Evolutionary conservation across 2,329 filamentous ascomycete species (phyloP), one percentile per base, ranked within the genome.

Genomic region (Epichloe aotearoae): DNA sequence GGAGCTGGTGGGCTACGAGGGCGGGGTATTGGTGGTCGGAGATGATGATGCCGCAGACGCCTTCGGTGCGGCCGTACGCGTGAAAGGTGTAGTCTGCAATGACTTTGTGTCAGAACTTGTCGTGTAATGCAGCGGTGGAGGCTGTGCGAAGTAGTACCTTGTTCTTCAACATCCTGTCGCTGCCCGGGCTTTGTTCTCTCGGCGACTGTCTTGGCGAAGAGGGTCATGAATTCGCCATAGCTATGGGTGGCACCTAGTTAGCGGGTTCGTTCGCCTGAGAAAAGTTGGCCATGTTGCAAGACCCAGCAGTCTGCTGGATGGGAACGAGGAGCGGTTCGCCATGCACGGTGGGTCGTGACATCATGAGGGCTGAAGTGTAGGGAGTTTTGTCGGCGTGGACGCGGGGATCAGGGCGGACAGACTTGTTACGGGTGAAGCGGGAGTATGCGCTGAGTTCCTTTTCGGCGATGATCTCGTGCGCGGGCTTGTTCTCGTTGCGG

Each of bases 141-240:
- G 33, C 20, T 3, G n/a, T 23, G 45, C 14, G 38, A 30, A 23
- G 44, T 55, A 65, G 56, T 71, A 82, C 82, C 81, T 73, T 89
- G 80, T 68, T 93, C 82, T 69, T 94, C 85, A 51, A 95, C 83
- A 64, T 89, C 87, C 68, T 94, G 86, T 65, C 88, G 77, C 68
- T 89, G 82, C 50, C 86, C 88, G n/a, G 84, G 79, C 53, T 75
- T 75, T 54, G 88, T 95, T 60, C 87, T 79, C 70, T 94, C 87
- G 54, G 91, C 91, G 46, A 96, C 84, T 17, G 86, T 91, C 69
- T 88, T 88, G 67, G 82, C 80, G 72, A 94, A 91, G 61, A 95
- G 74, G 51, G 82, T 85, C 82, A 95, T 87, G 75, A 94, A 80
- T 58, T 77, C 73, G 63, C 70, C 73, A 73, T 75, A 69, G 57